Base-by-base conservation (phyloP, 78 protist species). In the Tieghemostelium lacteum region DNA sequence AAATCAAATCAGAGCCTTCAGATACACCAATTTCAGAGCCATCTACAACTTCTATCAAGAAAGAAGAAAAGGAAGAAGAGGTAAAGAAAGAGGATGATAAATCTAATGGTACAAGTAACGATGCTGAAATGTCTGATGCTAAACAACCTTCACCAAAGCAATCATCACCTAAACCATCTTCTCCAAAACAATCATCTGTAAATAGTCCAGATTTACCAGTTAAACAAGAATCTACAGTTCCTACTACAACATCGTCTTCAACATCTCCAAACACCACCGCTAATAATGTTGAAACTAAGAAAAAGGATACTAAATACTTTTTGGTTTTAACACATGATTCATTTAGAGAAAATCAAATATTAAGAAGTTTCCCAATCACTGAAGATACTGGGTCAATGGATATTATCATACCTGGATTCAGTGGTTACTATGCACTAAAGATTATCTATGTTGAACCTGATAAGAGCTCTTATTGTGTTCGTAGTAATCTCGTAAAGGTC, bases 401-500 rank as follows among this genome's bases (percentile, higher is more conserved):
- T 1, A 31, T 83, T 20, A 39, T 39, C 20, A 58, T 83, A n/a
- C 91, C 91, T 12, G 91, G 91, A 20, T 69, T 83, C 40, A 42
- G 54, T 29, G 55, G 61, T 28, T 42, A 49, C 17, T 83, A 83
- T 45, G 60, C 55, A 29, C 31, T 36, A 42, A 66, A 73, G 26
- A 50, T 83, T 2, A 83, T 83, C 19, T 49, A 69, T 69, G 36
- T 71, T 14, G 65, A 83, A 45, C 76, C 78, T 37, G 8, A 34
- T 5, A 58, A 20, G 22, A 69, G 69, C 31, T n/a, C 66, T 20
- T 83, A 54, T 52, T 37, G 24, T 2, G 17, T 69, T 39, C 60
- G 75, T 26, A 70, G 91, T 58, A 63, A 69, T 36, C 37, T 36
- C 14, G 14, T 58, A 6, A 34, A 57, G n/a, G 37, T 83, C 7